These are phyloP conservation scores for Orbilia ellipsospora DNA, from an alignment of 2,329 filamentous ascomycete genomes.

Conservation along the genomic window DNA sequence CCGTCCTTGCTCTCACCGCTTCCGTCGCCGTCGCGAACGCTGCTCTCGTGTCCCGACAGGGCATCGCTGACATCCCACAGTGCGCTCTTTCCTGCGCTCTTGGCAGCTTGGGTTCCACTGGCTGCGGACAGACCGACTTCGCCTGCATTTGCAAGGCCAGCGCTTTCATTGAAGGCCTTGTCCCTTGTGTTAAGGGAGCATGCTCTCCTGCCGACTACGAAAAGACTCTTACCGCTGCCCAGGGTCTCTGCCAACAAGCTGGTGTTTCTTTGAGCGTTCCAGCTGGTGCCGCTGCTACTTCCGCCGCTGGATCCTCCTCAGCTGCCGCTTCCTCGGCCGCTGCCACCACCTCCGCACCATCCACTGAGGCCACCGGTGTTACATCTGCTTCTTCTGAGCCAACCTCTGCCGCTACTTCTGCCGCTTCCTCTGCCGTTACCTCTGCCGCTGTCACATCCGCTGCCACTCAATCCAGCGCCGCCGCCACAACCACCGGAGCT, in stretches of 20 bases:
- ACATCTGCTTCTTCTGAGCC: slow-evolving; percentile 18
- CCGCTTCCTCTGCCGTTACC: not conserved
- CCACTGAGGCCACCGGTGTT: slow-evolving; percentile 29
- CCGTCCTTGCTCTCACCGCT: slow-evolving; percentile 67
- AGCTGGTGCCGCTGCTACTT: slow-evolving; percentile 4
- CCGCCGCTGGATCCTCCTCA: slow-evolving; percentile 46
- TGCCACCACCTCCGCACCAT: slow-evolving; percentile 35
- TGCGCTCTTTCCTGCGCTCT: slow-evolving; percentile 67
- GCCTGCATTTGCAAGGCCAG: slow-evolving; percentile 66
- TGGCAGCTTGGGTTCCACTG: slow-evolving; percentile 63
- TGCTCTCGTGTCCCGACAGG: slow-evolving; percentile 49
- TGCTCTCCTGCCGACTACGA: slow-evolving; percentile 65
- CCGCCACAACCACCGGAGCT: slow-evolving; percentile 17
- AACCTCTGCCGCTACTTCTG: slow-evolving; percentile 37
- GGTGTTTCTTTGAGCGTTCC: slow-evolving; percentile 58
- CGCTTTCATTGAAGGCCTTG: slow-evolving; percentile 65
- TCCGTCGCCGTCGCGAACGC: slow-evolving; percentile 68
- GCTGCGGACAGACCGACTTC: slow-evolving; percentile 63
- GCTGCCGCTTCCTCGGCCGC: slow-evolving; percentile 53
- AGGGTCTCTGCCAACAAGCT: slow-evolving; percentile 43
- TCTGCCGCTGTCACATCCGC: slow-evolving; percentile 10
- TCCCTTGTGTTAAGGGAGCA: slow-evolving; percentile 66
- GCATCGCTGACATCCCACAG: slow-evolving; percentile 63
- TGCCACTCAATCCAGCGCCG: not conserved
- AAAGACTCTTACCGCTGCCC: slow-evolving; percentile 47